Conservation (phyloP, 176 grass and related monocot genomes). For the Oryza australiensis region DNA sequence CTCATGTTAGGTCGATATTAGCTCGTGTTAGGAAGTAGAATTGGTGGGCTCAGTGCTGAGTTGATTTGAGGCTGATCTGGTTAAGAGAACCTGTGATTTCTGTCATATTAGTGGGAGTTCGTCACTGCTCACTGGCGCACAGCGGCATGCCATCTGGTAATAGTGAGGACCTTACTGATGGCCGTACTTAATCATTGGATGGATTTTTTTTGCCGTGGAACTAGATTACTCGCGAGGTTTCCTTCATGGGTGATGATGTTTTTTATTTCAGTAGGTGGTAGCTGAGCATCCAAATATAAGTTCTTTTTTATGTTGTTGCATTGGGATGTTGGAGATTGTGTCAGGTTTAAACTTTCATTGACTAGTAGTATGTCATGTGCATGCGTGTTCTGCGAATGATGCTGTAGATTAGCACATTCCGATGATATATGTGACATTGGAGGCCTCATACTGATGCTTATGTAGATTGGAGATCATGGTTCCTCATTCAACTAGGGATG, state of each 20-base stretch:
- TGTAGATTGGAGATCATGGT: not conserved
- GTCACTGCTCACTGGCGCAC: not conserved
- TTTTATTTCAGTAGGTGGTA: not conserved
- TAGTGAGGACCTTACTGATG: not conserved
- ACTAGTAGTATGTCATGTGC: not conserved
- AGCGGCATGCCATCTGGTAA: not conserved
- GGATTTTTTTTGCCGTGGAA: not conserved
- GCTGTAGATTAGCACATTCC: not conserved
- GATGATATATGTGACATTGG: not conserved
- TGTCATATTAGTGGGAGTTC: not conserved
- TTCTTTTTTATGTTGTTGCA: not conserved
- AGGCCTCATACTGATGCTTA: not conserved
- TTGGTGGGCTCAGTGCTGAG: not conserved
- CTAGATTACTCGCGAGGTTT: not conserved
- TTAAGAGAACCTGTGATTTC: not conserved
- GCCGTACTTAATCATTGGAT: not conserved
- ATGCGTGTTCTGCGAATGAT: not conserved
- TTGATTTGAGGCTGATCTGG: constrained; percentile 1
- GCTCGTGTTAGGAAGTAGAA: constrained; percentile 4
- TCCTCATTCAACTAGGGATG: not conserved
- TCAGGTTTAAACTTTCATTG: not conserved
- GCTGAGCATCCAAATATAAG: not conserved
- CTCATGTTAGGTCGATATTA: not conserved
- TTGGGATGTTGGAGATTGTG: not conserved
- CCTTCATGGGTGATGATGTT: not conserved